phyloP scores from a whole-genome alignment of 345 rosid genomes.

The Atalantia buxifolia region DNA sequence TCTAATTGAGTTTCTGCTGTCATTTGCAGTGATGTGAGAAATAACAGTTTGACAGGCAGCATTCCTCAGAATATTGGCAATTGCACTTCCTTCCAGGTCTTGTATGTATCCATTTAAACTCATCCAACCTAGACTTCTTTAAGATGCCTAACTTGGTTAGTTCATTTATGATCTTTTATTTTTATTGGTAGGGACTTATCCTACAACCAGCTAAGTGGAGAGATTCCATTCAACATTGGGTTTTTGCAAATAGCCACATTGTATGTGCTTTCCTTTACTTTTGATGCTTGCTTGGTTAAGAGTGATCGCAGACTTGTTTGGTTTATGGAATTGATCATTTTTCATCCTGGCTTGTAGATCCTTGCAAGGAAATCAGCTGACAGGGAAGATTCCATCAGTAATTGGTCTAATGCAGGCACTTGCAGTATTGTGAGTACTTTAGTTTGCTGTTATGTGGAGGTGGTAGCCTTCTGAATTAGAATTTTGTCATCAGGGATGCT shows the following conservation, averaged over 20 bases:
- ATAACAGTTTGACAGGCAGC: slow-evolving; percentile 92
- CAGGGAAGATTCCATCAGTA: slow-evolving; percentile 89
- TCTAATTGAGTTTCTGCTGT: slow-evolving; percentile 12
- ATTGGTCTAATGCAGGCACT: slow-evolving; percentile 99
- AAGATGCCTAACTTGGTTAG: not conserved
- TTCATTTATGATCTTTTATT: slow-evolving; percentile 2
- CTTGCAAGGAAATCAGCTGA: slow-evolving; percentile 83
- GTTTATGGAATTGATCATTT: not conserved
- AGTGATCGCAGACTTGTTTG: not conserved
- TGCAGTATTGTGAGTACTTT: slow-evolving; percentile 81
- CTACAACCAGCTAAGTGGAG: slow-evolving; percentile 81
- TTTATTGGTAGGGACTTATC: slow-evolving; percentile 76
- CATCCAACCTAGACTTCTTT: not conserved
- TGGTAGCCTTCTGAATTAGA: not conserved
- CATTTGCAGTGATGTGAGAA: slow-evolving; percentile 69
- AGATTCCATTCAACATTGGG: slow-evolving; percentile 95
- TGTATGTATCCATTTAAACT: slow-evolving; percentile 57
- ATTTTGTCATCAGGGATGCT: not conserved
- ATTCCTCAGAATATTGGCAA: slow-evolving; percentile 93
- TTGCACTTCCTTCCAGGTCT: slow-evolving; percentile 96
- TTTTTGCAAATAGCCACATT: slow-evolving; percentile 97
- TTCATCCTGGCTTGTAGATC: slow-evolving; percentile 49
- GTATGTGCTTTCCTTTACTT: slow-evolving; percentile 37
- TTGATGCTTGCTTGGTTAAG: not conserved
- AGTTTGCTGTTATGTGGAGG: not conserved